These are phyloP conservation scores for Yamadazyma conglobata DNA, from an alignment of 1,139 yeast species.

Conservation along the genomic window DNA sequence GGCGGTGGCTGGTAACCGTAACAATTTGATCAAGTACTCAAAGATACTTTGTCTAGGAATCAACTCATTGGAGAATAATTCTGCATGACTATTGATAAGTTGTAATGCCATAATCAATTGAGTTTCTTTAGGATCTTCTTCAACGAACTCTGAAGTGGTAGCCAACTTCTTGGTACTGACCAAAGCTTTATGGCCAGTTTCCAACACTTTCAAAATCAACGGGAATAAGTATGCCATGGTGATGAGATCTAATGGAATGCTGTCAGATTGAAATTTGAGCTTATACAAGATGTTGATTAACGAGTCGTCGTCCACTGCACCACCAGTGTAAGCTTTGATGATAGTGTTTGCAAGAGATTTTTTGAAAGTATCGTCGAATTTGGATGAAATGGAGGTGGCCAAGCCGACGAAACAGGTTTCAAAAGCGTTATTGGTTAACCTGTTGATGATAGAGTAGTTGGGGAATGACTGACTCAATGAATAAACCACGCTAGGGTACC, in stretches of 20 bases:
- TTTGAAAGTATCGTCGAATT: constrained; percentile 31
- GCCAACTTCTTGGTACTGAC: constrained; percentile 45
- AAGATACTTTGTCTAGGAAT: constrained; percentile 71
- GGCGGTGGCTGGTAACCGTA: constrained; percentile 73
- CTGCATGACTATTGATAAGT: constrained; percentile 72
- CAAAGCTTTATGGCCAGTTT: constrained; percentile 55
- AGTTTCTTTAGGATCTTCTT: constrained; percentile 86
- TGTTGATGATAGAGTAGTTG: constrained; percentile 28
- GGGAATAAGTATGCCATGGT: constrained; percentile 77
- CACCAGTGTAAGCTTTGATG: constrained; percentile 46
- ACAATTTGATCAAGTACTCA: constrained; percentile 57
- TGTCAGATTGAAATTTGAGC: constrained; percentile 71
- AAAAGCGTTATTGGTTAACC: constrained; percentile 38
- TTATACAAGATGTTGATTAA: constrained; percentile 69
- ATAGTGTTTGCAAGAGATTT: constrained; percentile 60
- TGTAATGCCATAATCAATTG: constrained; percentile 76
- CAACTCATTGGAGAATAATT: constrained; percentile 59
- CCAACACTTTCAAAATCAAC: constrained; percentile 58
- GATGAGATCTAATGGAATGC: constrained; percentile 63
- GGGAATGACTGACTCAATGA: constrained; percentile 34
- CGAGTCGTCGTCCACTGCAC: constrained; percentile 28
- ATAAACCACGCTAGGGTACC: constrained; percentile 54
- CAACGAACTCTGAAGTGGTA: constrained; percentile 60
- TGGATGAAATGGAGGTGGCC: constrained; percentile 47
- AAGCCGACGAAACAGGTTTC: constrained; percentile 40